Base-by-base conservation (phyloP, 306 rosid genomes). In the Fagus sylvatica region DNA sequence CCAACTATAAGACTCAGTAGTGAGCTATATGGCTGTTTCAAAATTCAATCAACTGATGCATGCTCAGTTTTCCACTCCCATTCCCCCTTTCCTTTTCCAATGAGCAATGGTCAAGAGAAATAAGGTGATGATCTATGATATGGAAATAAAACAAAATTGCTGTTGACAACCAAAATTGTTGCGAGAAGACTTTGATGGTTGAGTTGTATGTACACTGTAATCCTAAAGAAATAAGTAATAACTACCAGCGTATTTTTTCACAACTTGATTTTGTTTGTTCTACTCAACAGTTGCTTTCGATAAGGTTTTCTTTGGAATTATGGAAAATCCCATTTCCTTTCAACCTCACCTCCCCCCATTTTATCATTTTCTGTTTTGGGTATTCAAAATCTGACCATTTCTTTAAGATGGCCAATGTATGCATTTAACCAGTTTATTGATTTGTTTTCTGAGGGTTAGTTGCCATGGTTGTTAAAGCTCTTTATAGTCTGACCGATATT, bases 31-130 rank as follows among this genome's bases (percentile, higher is more conserved):
- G 49, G 30, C 36, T 48, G 32, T 46, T 76, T 74, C 73, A 55
- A 55, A 7, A 53, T 54, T 73, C 3, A 30, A 16, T 56, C 13
- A 73, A 82, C 67, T 84, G 77, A 66, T 81, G 71, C 53, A 65
- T 78, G 69, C 74, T 74, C 51, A 46, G 51, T 46, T 10, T 46
- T 46, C 51, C 51, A 46, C 9, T 46, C 51, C 15, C 51, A 46
- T 46, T 46, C 11, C 15, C 15, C 15, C 51, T 46, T 9, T 46
- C 51, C 4, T 10, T 10, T 46, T 8, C 51, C 4, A 46, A 46
- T 10, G 51, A 46, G 51, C 51, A 46, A 65, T 2, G 70, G 43
- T 39, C 12, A 16, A 6, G n/a, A 65, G 46, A 15, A 34, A 37
- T 30, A 36, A 15, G 48, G 46, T 2, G 39, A 64, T 65, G 48